Percentiles rank a stretch among this genome's conserved stretches.
These are phyloP conservation scores for Scheffersomyces segobiensis DNA, from an alignment of 1,139 yeast species.

Conservation along the genomic window DNA sequence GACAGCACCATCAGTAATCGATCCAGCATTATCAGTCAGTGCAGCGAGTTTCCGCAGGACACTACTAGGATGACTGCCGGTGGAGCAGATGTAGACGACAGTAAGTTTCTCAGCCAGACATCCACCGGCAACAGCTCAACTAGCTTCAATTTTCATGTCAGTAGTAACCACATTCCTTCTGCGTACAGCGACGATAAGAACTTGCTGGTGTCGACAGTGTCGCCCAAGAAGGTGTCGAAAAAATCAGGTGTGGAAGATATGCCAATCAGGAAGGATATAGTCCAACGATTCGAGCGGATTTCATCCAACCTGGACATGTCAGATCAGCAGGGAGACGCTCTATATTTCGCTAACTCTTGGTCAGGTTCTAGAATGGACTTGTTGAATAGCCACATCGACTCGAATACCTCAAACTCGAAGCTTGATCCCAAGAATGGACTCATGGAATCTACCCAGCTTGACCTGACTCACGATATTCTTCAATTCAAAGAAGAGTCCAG, in stretches of 20 bases:
- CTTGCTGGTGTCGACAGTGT: conserved; percentile 20
- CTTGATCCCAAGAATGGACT: conserved; percentile 19
- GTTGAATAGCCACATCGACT: not conserved
- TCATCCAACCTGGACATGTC: not conserved
- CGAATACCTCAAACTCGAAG: conserved; percentile 12
- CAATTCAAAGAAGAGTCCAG: not conserved
- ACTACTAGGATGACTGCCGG: conserved; percentile 1
- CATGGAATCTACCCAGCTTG: not conserved
- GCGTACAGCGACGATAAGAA: not conserved
- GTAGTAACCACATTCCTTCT: conserved; percentile 1
- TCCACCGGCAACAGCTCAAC: not conserved
- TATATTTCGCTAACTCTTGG: conserved; percentile 15
- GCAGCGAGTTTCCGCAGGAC: conserved; percentile 1
- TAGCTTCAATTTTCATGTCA: conserved; percentile 9
- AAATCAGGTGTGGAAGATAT: conserved; percentile 19
- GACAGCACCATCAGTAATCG: conserved; percentile 28
- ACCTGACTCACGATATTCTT: not conserved
- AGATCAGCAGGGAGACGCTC: conserved; percentile 9
- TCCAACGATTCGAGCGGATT: conserved; percentile 12
- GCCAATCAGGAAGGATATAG: conserved; percentile 35
- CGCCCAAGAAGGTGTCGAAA: conserved; percentile 19
- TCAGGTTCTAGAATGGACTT: not conserved
- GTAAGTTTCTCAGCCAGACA: not conserved
- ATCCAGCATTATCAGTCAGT: conserved; percentile 22
- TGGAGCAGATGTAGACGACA: conserved; percentile 2